Evolutionary conservation across 306 rosid species (phyloP), one percentile per base, ranked within the genome.

Genomic region (Hippophae rhamnoides): DNA sequence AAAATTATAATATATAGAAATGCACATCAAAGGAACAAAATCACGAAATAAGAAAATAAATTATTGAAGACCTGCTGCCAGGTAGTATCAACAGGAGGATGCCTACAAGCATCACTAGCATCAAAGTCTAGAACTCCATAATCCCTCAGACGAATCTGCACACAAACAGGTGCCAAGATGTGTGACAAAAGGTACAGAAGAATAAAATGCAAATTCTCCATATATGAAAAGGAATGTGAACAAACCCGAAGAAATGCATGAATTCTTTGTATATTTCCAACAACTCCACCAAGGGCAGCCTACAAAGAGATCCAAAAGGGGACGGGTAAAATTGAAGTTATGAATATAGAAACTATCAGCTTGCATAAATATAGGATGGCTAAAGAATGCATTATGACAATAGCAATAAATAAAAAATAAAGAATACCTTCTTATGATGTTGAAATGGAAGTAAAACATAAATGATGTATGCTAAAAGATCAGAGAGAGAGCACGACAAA

Each of bases 161-260:
- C 42, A 71, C 41, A 72, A 78, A 63, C 25, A 72, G 62, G 26
- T 71, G 58, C 45, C 42, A 31, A 5, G 56, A 56, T 46, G 51
- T 57, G 53, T 10, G 23, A 47, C 13, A 46, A 50, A 26, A 49
- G 58, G 42, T 47, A 44, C 5, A 3, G 52, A 48, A 42, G 60
- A 73, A 52, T 46, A 61, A 65, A 62, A 56, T 51, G 56, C 10
- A 62, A 45, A 40, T 58, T 58, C 69, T 56, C 44, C 73, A 56
- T 60, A 64, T 50, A 64, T 47, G 62, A 23, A 56, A 18, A 57
- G 52, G 62, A 57, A 50, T 11, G 56, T n/a, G 51, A 74, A 79
- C 96, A 74, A 85, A 92, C 99, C 96, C 99, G 95, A 63, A 92
- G 96, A 79, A 92, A 92, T 78, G 99, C 99, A 25, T 78, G 95